phyloP scores from a whole-genome alignment of 352 stramenopile genomes.

The Phytophthora syringae region DNA sequence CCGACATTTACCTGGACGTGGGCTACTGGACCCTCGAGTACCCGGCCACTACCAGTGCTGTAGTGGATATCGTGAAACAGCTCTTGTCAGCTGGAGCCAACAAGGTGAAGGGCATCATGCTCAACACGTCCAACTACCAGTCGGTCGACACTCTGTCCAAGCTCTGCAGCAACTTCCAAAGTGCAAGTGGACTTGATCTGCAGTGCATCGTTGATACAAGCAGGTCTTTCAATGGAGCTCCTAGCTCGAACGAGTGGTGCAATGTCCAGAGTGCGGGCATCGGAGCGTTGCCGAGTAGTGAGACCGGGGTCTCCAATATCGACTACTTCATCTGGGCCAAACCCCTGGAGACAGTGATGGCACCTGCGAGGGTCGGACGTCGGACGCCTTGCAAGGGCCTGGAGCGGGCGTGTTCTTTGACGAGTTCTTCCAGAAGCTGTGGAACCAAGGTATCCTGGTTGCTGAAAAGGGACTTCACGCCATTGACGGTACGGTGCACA shows the following conservation, averaged over 20 bases:
- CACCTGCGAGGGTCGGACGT: slow-evolving; percentile 46
- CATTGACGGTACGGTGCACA: slow-evolving; percentile 46
- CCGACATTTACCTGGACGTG: slow-evolving; percentile 76
- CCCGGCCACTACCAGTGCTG: slow-evolving; percentile 17
- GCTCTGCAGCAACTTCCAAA: slow-evolving; percentile 68
- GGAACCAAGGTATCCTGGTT: slow-evolving; percentile 78
- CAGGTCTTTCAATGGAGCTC: slow-evolving; percentile 57
- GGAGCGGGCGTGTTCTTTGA: slow-evolving; percentile 64
- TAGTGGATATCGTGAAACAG: slow-evolving; percentile 51
- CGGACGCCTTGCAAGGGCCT: slow-evolving; percentile 59
- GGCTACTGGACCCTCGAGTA: slow-evolving; percentile 66
- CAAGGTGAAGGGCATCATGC: slow-evolving; percentile 67
- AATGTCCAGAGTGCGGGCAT: slow-evolving; percentile 71
- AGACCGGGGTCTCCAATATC: slow-evolving; percentile 60
- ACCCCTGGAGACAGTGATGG: slow-evolving; percentile 72
- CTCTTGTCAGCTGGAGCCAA: slow-evolving; percentile 33
- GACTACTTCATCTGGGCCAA: slow-evolving; percentile 84
- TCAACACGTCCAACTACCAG: slow-evolving; percentile 87
- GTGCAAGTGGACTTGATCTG: slow-evolving; percentile 44
- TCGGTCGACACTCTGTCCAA: slow-evolving; percentile 49
- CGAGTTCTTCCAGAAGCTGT: slow-evolving; percentile 59
- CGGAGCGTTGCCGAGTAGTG: slow-evolving; percentile 52
- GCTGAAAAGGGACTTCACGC: slow-evolving; percentile 39
- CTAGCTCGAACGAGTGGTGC: slow-evolving; percentile 67
- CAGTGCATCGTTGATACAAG: slow-evolving; percentile 74